Conservation (phyloP, 2,329 filamentous ascomycete genomes). For the Gliomastix tumulicola region DNA sequence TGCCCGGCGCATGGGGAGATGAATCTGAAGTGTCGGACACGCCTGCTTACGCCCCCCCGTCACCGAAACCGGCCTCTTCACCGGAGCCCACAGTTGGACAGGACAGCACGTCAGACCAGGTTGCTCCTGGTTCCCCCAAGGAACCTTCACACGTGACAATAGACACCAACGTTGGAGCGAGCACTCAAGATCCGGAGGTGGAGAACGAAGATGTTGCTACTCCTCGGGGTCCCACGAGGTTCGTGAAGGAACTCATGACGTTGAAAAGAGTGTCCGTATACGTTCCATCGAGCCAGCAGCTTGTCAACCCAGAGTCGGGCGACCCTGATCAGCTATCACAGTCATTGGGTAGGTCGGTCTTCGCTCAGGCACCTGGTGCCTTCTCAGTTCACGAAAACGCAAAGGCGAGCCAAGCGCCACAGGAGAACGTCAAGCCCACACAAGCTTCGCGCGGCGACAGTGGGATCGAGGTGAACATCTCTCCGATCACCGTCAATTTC, state of each 20-base stretch:
- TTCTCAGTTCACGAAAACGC: constrained; percentile 42
- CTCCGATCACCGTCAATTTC: constrained; percentile 44
- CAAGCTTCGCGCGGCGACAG: constrained; percentile 8
- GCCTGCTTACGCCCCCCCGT: too few species aligned
- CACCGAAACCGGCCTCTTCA: too few species aligned
- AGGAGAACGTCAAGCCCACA: constrained; percentile 3
- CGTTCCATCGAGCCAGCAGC: constrained; percentile 41
- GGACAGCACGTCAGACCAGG: too few species aligned
- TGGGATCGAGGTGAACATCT: constrained; percentile 40
- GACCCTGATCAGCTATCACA: too few species aligned
- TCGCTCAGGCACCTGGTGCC: constrained; percentile 51
- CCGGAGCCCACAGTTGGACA: too few species aligned
- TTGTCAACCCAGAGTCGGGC: too few species aligned
- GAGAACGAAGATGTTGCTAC: constrained; percentile 23
- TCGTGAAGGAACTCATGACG: constrained; percentile 48
- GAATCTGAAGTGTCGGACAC: too few species aligned
- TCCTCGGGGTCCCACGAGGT: constrained; percentile 43
- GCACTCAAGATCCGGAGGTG: too few species aligned
- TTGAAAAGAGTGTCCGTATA: constrained; percentile 46
- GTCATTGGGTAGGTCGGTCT: constrained; percentile 27
- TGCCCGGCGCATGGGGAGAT: too few species aligned
- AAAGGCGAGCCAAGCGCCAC: constrained; percentile 2
- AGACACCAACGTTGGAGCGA: too few species aligned
- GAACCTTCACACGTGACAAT: too few species aligned
- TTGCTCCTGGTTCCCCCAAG: too few species aligned